These are phyloP conservation scores for Eutreptiella sp. DNA, from an alignment of 208 protist species.

Conservation along the genomic window DNA sequence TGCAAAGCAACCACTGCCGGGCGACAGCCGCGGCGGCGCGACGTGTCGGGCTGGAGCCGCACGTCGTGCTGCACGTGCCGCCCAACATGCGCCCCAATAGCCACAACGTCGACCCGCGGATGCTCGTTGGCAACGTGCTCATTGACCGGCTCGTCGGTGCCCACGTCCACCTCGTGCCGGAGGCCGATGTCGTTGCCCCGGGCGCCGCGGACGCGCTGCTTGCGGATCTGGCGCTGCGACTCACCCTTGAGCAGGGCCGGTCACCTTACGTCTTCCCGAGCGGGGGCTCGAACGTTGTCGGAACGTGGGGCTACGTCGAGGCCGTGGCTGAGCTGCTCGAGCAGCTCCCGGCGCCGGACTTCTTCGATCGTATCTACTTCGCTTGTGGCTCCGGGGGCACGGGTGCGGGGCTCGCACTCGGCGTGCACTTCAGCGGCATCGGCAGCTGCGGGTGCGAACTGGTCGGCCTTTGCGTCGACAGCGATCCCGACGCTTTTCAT, in stretches of 20 bases:
- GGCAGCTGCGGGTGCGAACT: background rate
- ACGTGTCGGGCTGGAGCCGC: conserved; percentile 25
- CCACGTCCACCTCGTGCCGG: conserved; percentile 17
- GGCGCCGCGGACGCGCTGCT: background rate
- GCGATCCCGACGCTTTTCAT: conserved; percentile 23
- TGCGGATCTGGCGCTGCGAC: background rate
- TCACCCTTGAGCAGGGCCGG: conserved; percentile 8
- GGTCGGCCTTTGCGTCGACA: conserved; percentile 7
- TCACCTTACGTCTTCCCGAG: conserved; percentile 33
- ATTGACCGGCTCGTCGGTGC: conserved; percentile 33
- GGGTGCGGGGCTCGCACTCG: conserved; percentile 31
- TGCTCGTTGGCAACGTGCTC: conserved; percentile 29
- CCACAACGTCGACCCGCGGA: conserved; percentile 11
- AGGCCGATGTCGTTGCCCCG: conserved; percentile 2
- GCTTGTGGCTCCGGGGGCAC: conserved; percentile 31
- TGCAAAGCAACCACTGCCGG: conserved; percentile 35
- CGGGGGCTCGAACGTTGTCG: conserved; percentile 32
- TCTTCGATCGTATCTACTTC: conserved; percentile 20
- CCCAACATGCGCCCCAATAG: no score
- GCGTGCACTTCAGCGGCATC: conserved; percentile 11
- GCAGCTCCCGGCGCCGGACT: conserved; percentile 12
- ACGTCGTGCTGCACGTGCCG: conserved; percentile 32
- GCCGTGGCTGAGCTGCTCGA: conserved; percentile 26
- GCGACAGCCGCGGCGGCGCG: conserved; percentile 31
- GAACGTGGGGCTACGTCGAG: conserved; percentile 37